A percentile compares a stretch with the other conserved stretches of the same genome.
phyloP scores from a whole-genome alignment of 352 stramenopile species.

The Globisporangium irregulare region DNA sequence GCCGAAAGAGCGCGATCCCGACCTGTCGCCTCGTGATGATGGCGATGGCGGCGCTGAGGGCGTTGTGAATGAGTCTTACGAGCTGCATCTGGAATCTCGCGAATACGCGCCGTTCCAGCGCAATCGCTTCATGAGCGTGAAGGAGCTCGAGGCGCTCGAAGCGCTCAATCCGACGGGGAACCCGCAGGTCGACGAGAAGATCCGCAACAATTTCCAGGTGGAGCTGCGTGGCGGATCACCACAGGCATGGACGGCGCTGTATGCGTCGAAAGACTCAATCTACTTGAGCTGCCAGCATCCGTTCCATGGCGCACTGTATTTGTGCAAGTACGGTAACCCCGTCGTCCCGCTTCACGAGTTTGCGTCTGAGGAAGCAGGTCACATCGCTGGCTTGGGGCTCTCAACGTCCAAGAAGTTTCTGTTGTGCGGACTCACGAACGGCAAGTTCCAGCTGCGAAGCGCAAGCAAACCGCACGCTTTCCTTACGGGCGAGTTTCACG shows the following conservation, averaged over 20 bases:
- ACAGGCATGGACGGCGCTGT: conserved; percentile 39
- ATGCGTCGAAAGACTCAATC: conserved; percentile 36
- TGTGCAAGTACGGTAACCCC: conserved; percentile 29
- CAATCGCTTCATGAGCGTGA: conserved; percentile 42
- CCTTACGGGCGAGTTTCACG: conserved; percentile 77
- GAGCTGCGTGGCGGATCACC: conserved; percentile 25
- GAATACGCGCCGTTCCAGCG: conserved; percentile 43
- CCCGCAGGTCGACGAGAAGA: conserved; percentile 43
- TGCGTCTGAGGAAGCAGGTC: conserved; percentile 30
- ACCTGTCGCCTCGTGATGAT: conserved; percentile 12
- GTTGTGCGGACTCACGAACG: conserved; percentile 72
- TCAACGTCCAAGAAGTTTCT: conserved; percentile 67
- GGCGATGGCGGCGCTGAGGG: conserved; percentile 12
- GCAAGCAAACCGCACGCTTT: conserved; percentile 51
- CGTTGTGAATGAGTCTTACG: conserved; percentile 44
- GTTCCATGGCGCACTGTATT: conserved; percentile 32
- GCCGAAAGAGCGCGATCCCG: background rate
- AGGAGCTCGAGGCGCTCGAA: conserved; percentile 49
- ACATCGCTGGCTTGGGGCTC: conserved; percentile 39
- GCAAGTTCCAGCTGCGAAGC: conserved; percentile 76
- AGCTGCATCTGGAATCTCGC: conserved; percentile 41
- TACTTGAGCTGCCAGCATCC: conserved; percentile 47
- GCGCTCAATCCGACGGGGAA: conserved; percentile 36
- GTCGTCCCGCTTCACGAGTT: conserved; percentile 35
- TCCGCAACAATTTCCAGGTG: conserved; percentile 47